These are phyloP conservation scores for Acacia pycnantha DNA, from an alignment of 331 rosid genomes.

Conservation along the genomic window DNA sequence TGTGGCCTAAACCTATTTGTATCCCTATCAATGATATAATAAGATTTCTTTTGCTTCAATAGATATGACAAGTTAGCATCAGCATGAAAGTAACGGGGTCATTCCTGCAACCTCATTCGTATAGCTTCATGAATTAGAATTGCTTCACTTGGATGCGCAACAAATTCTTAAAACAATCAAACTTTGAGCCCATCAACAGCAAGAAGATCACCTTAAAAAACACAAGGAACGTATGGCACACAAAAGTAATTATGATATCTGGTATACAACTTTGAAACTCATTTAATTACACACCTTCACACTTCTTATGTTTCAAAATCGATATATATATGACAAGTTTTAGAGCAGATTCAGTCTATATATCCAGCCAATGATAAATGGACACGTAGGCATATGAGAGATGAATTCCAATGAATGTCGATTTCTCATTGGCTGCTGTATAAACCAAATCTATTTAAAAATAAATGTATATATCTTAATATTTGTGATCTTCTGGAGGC, in stretches of 20 bases:
- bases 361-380: slow-evolving; percentile 2
- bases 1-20: no score
- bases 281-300: slow-evolving; percentile 41
- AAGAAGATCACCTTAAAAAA: neutral
- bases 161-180: neutral
- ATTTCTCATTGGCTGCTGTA: slow-evolving; percentile 2
- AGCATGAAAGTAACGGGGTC: neutral
- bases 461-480: slow-evolving; percentile 7
- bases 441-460: neutral
- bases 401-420: neutral
- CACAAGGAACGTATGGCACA: slow-evolving; percentile 25
- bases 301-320: slow-evolving; percentile 23
- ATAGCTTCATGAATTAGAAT: neutral
- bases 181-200: neutral
- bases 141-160: neutral
- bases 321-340: neutral
- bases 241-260: slow-evolving; percentile 31
- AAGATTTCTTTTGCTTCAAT: neutral
- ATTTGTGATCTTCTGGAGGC: slow-evolving; percentile 34
- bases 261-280: slow-evolving; percentile 39
- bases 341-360: neutral
- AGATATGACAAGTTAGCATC: no score
- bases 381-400: neutral
- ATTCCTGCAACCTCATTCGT: neutral
- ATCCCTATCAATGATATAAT: no score